Evolutionary conservation across 1,139 yeast species (phyloP), one percentile per base, ranked within the genome.

Genomic region (Magnusiomyces sp.): DNA sequence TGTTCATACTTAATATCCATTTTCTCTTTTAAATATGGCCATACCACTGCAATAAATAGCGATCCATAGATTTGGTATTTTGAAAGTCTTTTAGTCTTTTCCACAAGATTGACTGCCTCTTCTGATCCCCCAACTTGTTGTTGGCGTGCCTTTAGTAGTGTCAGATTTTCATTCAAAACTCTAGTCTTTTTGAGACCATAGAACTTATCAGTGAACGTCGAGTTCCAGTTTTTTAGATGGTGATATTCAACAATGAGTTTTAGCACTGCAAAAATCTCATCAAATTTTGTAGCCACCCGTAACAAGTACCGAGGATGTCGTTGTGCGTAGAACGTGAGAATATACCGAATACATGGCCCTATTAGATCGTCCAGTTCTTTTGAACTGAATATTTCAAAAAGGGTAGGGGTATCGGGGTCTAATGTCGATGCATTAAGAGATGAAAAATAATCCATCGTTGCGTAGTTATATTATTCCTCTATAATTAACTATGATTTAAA

Each of bases 161-260:
- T n/a, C n/a, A n/a, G n/a, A n/a, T n/a, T n/a, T n/a, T n/a, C 59
- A 10, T 61, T 53, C 42, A 70, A 56, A 11, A 58, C 57, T 5
- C 65, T 58, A 9, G 79, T 79, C 48, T 95, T 70, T 63, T 89
- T 88, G 58, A 92, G 68, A 1, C 97, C 97, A 62, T 92, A 90
- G 63, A 90, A 92, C 63, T 86, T 86, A 64, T 90, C 97, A 0
- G 95, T 87, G 59, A 92, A 88, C 1, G 94, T 79, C 0, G 95
- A 81, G 60, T 86, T 90, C 88, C 95, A 86, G 50, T 75, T 73
- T 49, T 71, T 75, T 47, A 90, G 65, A 59, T 83, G 87, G 58
- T 77, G 76, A 73, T 81, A 82, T 65, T 92, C 97, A 1, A 90
- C 71, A n/a, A 76, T 57, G 0, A 86, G 80, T 63, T 92, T 71